Conservation (phyloP, 2,329 filamentous ascomycete genomes). For the Pseudonectria foliicola region DNA sequence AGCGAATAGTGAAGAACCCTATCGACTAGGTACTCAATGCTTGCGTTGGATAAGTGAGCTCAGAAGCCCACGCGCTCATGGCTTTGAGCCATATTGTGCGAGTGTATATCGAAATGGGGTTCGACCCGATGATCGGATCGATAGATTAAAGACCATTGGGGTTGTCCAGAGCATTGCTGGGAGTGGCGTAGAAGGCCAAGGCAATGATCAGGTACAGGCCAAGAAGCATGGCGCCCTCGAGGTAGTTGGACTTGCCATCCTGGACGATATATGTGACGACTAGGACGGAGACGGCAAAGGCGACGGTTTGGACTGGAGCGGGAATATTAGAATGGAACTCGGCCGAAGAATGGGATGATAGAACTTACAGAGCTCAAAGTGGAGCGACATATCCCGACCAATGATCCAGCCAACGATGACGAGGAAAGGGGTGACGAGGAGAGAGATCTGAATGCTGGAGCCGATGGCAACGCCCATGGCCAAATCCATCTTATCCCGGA, state of each 20-base stretch:
- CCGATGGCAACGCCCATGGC: constrained; percentile 76
- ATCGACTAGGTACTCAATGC: no score
- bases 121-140: not conserved
- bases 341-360: not conserved
- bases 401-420: constrained; percentile 77
- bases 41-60: not conserved
- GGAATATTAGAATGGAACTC: constrained; percentile 9
- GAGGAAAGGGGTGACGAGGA: constrained; percentile 73
- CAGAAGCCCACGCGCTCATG: no score
- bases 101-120: no score
- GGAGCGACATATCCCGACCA: constrained; percentile 64
- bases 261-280: constrained; percentile 72
- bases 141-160: not conserved
- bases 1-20: no score
- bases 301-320: constrained; percentile 59
- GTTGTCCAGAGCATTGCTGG: constrained; percentile 38
- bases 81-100: no score
- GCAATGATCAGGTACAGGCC: constrained; percentile 54
- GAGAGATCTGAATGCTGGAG: constrained; percentile 74
- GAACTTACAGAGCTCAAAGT: constrained; percentile 58
- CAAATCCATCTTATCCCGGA: constrained; percentile 69
- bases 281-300: constrained; percentile 67
- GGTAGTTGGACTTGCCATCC: constrained; percentile 78
- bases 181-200: constrained; percentile 52
- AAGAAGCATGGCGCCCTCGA: constrained; percentile 66